These are phyloP conservation scores for Cephalotrichum gorgonifer DNA, from an alignment of 2,329 filamentous ascomycete genomes.

Conservation along the genomic window DNA sequence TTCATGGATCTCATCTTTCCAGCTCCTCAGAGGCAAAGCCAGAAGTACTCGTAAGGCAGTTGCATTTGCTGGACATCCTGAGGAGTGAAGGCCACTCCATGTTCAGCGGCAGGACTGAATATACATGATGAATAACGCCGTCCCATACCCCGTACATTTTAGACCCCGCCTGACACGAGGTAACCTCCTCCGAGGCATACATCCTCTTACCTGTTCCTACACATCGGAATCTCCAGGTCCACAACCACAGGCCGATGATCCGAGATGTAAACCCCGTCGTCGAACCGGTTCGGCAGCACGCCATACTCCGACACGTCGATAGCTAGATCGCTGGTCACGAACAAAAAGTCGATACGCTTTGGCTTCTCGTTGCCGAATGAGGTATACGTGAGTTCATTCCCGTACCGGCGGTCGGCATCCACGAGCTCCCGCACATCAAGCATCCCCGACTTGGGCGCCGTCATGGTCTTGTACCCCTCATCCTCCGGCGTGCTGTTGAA, in stretches of 20 bases:
- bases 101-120: too few species aligned
- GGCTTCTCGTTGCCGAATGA: constrained; percentile 44
- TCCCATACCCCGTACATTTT: too few species aligned
- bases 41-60: too few species aligned
- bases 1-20: too few species aligned
- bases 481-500: constrained; percentile 55
- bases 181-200: too few species aligned
- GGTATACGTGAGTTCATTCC: constrained; percentile 45
- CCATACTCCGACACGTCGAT: constrained; percentile 23
- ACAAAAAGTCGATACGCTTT: constrained; percentile 56
- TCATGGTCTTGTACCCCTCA: constrained; percentile 42
- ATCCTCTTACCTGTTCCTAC: neutral
- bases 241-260: constrained; percentile 58
- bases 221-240: constrained; percentile 28
- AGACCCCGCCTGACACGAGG: too few species aligned
- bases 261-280: constrained; percentile 55
- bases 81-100: too few species aligned
- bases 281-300: constrained; percentile 30
- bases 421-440: constrained; percentile 8
- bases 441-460: constrained; percentile 11
- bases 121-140: too few species aligned
- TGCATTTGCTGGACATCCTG: too few species aligned
- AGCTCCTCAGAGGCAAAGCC: too few species aligned
- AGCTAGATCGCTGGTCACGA: constrained; percentile 25
- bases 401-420: neutral